phyloP scores from a whole-genome alignment of 192 early-diverging fungal genomes.

The Entrophospora sp. region DNA sequence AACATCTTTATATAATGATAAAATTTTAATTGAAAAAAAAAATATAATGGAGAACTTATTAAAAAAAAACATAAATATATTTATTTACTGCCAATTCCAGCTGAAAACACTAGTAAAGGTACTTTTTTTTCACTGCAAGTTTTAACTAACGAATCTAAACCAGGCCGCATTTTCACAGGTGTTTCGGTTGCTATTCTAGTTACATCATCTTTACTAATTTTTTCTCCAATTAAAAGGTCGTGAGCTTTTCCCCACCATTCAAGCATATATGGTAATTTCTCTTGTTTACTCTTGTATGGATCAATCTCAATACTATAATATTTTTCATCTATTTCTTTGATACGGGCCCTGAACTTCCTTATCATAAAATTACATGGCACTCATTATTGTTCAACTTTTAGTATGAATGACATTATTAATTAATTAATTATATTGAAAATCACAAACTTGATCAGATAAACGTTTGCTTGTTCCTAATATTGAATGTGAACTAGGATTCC shows the following conservation, averaged over 20 bases:
- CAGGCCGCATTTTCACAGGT: constrained; percentile 39
- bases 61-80: constrained; percentile 1
- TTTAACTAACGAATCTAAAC: constrained; percentile 33
- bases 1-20: constrained; percentile 35
- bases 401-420: too few species aligned
- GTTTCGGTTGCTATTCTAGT: constrained; percentile 39
- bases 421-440: background rate
- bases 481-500: constrained; percentile 37
- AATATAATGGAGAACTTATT: background rate
- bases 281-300: constrained; percentile 32
- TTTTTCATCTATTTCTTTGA: constrained; percentile 42
- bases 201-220: constrained; percentile 41
- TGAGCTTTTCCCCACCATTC: constrained; percentile 68
- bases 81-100: constrained; percentile 42
- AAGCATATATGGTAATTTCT: constrained; percentile 59
- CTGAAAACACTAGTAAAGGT: constrained; percentile 65
- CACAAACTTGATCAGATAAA: constrained; percentile 32
- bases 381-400: too few species aligned
- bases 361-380: constrained; percentile 28
- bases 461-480: constrained; percentile 28
- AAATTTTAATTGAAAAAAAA: background rate
- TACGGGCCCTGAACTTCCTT: too few species aligned
- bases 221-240: constrained; percentile 38
- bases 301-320: constrained; percentile 70
- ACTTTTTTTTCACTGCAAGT: constrained; percentile 25